Percentiles rank a stretch among this genome's conserved stretches.
Conservation (phyloP, 257 asterid species). For the Solanum sejunctum region DNA sequence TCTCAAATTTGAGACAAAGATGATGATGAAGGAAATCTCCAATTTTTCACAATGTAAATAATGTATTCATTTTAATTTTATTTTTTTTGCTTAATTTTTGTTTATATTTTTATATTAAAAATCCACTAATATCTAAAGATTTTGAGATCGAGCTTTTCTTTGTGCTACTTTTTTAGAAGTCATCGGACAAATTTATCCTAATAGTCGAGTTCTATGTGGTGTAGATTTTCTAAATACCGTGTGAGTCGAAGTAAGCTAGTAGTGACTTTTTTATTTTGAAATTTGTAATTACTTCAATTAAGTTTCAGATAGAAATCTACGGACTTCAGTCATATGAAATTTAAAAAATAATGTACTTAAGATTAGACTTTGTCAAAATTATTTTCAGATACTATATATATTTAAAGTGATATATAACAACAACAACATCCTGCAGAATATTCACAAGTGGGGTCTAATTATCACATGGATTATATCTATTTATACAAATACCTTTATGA, state of each 20-base stretch:
- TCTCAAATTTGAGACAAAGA: too few relatives aligned
- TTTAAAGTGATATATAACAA: background rate
- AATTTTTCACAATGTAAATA: too few relatives aligned
- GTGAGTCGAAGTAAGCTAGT: too few relatives aligned
- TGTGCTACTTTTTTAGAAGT: background rate
- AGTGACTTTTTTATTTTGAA: background rate
- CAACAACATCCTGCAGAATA: too few relatives aligned
- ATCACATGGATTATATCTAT: background rate
- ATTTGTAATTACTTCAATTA: background rate
- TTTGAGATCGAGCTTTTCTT: background rate
- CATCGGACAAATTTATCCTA: accelerated
- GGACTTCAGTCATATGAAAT: accelerated
- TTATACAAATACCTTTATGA: background rate
- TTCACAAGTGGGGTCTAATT: too few relatives aligned
- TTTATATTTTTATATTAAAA: too few relatives aligned
- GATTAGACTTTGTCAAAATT: background rate
- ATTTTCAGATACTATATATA: background rate
- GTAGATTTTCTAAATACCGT: too few relatives aligned
- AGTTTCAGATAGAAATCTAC: background rate
- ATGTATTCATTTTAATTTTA: background rate
- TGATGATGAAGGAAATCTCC: too few relatives aligned
- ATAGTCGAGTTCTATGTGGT: too few relatives aligned
- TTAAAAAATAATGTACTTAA: background rate
- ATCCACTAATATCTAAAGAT: too few relatives aligned
- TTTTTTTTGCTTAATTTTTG: background rate